These are phyloP conservation scores for Coemansia sp. DNA, from an alignment of 192 early-diverging fungal genomes.

Conservation along the genomic window DNA sequence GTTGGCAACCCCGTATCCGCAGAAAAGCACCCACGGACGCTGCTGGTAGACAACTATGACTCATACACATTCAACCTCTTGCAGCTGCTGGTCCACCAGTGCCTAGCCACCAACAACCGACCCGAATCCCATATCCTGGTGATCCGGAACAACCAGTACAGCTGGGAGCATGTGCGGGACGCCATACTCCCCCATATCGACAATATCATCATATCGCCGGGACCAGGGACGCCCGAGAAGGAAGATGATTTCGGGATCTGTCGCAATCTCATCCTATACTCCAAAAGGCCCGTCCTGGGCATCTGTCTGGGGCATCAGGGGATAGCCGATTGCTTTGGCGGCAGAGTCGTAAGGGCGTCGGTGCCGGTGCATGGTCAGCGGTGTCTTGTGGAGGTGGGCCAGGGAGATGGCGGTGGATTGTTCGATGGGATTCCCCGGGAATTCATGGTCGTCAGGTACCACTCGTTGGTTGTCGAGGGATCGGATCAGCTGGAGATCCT, in stretches of 20 bases:
- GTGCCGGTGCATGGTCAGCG: conserved; percentile 83
- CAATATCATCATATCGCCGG: conserved; percentile 88
- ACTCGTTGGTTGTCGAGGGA: conserved; percentile 74
- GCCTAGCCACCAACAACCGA: not conserved
- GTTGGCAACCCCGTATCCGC: not conserved
- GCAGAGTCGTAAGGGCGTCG: conserved; percentile 59
- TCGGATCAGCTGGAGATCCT: conserved; percentile 31
- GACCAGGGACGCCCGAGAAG: conserved; percentile 80
- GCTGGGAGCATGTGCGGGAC: conserved; percentile 61
- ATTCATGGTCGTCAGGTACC: conserved; percentile 85
- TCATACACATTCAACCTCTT: conserved; percentile 97
- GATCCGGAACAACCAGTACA: conserved; percentile 89
- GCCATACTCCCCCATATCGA: conserved; percentile 79
- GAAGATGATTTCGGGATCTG: conserved; percentile 51
- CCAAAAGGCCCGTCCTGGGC: conserved; percentile 73
- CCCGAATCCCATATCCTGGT: conserved; percentile 61
- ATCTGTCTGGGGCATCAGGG: conserved; percentile 95
- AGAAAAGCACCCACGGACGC: conserved; percentile 21
- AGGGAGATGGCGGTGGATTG: conserved; percentile 30
- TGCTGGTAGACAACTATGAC: conserved; percentile 97
- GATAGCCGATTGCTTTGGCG: conserved; percentile 68
- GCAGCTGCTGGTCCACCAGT: conserved; percentile 57
- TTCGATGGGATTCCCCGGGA: conserved; percentile 61
- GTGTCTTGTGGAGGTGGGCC: conserved; percentile 45
- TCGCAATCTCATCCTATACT: conserved; percentile 11